These are phyloP conservation scores for Geranomyces michiganensis DNA, from an alignment of 192 early-diverging fungal genomes.

Conservation along the genomic window DNA sequence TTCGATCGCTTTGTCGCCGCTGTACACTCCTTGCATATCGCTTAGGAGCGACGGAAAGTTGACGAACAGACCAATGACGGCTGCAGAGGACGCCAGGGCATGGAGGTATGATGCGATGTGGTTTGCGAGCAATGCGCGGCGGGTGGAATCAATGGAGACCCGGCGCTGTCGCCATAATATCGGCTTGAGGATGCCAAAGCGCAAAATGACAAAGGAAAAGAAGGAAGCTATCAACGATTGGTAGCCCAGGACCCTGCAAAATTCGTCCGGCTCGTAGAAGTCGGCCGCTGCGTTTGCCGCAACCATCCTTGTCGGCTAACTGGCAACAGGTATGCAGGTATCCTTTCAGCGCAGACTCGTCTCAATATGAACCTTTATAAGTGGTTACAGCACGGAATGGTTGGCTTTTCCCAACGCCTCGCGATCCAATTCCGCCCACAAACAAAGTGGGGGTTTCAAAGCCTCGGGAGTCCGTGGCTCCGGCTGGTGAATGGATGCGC, in stretches of 20 bases:
- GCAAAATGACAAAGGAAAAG: constrained; percentile 4
- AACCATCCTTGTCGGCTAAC: no score
- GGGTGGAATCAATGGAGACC: background rate
- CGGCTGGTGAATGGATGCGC: no score
- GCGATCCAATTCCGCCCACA: no score
- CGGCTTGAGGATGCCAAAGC: background rate
- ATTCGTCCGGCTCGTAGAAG: background rate
- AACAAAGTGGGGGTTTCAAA: no score
- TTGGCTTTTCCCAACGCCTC: no score
- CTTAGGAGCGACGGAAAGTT: background rate
- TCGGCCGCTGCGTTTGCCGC: no score
- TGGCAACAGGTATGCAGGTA: no score
- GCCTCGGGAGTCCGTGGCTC: no score
- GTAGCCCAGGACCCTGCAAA: background rate
- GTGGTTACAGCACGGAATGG: no score
- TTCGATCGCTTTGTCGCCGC: background rate
- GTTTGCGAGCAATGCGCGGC: constrained; percentile 10
- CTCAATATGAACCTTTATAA: no score
- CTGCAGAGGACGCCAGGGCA: background rate
- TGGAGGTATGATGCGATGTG: constrained; percentile 23
- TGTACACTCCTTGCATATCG: constrained; percentile 17
- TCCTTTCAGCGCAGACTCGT: no score
- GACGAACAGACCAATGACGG: constrained; percentile 12
- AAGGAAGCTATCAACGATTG: background rate
- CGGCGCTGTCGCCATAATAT: background rate